Evolutionary conservation across 129 eudicot species (phyloP), one percentile per base, ranked within the genome.

Genomic region (Lonicera japonica): DNA sequence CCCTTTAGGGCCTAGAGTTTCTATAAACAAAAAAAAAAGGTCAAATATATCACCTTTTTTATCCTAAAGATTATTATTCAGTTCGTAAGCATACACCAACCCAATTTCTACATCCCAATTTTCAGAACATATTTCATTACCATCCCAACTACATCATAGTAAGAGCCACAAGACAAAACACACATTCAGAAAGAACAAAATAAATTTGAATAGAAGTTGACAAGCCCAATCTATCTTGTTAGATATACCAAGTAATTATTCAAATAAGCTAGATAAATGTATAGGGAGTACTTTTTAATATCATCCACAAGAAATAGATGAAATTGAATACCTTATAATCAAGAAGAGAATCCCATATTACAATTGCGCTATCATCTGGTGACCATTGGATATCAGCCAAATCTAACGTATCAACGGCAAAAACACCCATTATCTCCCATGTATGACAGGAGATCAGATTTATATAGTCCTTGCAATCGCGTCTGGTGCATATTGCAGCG

Each of bases 341-440:
- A 34, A 94, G 89, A 72, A 80, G 77, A 17, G 96, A 94, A 83
- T 94, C 99, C 99, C 99, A 94, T 60, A 88, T 82, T 58, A 94
- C 95, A 68, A 94, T 81, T 51, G 99, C 89, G 61, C 87, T 88
- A 60, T 94, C 99, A 83, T 94, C 96, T 11, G 99, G 96, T 40
- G 99, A 94, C 99, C 99, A 94, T 69, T 94, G 87, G 48, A 94
- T 78, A 73, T 94, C 99, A 73, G 92, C 83, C 77, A 94, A 61
- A 78, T 94, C 99, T 68, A 94, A 52, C 4, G 99, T 94, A 61
- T 94, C 99, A 21, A 94, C 99, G 56, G 99, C 96, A 78, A 88
- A 94, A 75, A 76, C 87, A 67, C 96, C 94, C 86, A 94, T 80
- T 61, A 85, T 88, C 66, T 88, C 99, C 99, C 99, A 94, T 17